These are phyloP conservation scores for Aquilaria malaccensis DNA, from an alignment of 345 rosid genomes.

Conservation along the genomic window DNA sequence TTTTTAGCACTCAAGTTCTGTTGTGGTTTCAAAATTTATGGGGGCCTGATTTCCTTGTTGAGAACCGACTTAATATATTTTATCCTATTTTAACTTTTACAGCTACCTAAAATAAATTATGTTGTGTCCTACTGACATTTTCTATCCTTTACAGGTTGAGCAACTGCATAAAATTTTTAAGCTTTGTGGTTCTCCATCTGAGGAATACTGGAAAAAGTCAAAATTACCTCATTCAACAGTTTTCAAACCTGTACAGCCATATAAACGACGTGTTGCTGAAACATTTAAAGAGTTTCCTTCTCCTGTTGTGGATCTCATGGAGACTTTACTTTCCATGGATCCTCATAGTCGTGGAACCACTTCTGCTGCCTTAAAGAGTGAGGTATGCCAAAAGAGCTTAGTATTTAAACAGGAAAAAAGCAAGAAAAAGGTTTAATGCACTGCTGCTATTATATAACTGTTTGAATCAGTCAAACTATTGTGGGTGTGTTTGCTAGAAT, in stretches of 20 bases:
- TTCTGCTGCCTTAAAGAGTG: conserved; percentile 61
- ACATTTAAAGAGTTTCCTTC: conserved; percentile 56
- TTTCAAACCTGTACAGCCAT: conserved; percentile 76
- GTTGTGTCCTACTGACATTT: background rate
- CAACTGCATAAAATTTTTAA: conserved; percentile 90
- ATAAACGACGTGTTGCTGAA: conserved; percentile 58
- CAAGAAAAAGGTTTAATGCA: background rate
- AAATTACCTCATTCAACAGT: conserved; percentile 60
- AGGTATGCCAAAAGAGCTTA: conserved; percentile 35
- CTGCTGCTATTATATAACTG: background rate
- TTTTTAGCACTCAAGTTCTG: too few relatives aligned
- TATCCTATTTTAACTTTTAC: too few relatives aligned
- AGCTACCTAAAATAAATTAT: too few relatives aligned
- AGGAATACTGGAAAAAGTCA: conserved; percentile 67
- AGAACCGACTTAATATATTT: too few relatives aligned
- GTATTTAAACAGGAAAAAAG: background rate
- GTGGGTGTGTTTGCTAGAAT: background rate
- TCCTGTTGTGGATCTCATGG: conserved; percentile 60
- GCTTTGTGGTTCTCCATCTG: conserved; percentile 93
- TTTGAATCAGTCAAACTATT: background rate
- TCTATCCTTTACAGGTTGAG: conserved; percentile 53
- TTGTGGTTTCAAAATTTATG: too few relatives aligned
- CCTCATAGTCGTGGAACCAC: conserved; percentile 78
- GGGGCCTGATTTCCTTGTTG: too few relatives aligned
- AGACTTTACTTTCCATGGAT: conserved; percentile 72